These are phyloP conservation scores for Cicer pinnatifidum DNA, from an alignment of 306 rosid genomes.

Conservation along the genomic window DNA sequence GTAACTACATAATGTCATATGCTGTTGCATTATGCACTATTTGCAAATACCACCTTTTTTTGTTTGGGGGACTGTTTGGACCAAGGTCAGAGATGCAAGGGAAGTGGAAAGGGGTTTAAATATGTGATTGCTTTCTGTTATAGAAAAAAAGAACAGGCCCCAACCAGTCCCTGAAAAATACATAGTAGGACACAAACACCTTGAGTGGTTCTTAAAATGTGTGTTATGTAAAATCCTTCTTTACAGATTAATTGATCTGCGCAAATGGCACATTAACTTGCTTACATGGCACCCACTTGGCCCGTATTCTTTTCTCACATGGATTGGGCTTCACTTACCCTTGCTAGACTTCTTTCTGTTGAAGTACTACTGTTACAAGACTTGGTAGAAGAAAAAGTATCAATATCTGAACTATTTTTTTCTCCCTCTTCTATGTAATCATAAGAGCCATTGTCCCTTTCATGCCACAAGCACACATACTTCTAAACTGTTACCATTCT, in stretches of 20 bases:
- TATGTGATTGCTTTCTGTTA: slow-evolving; percentile 4
- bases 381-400: slow-evolving; percentile 43
- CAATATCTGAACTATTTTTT: slow-evolving; percentile 62
- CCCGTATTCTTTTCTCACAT: not conserved
- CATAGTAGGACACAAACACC: not conserved
- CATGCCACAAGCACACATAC: too few species aligned
- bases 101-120: not conserved
- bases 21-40: slow-evolving; percentile 8
- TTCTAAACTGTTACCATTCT: slow-evolving; percentile 5
- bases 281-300: not conserved
- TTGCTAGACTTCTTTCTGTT: slow-evolving; percentile 45
- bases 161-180: not conserved
- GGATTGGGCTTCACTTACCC: slow-evolving; percentile 49
- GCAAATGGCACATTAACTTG: not conserved
- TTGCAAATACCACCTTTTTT: not conserved
- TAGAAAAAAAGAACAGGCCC: not conserved
- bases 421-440: slow-evolving; percentile 28
- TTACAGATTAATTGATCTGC: not conserved
- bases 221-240: not conserved
- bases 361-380: slow-evolving; percentile 44
- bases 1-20: slow-evolving; percentile 50
- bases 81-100: not conserved
- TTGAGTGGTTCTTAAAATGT: not conserved
- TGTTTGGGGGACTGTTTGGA: not conserved
- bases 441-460: too few species aligned